Evolutionary conservation across 805 yeast species (phyloP), one percentile per base, ranked within the genome.

Genomic region (Candida andamanensis): DNA sequence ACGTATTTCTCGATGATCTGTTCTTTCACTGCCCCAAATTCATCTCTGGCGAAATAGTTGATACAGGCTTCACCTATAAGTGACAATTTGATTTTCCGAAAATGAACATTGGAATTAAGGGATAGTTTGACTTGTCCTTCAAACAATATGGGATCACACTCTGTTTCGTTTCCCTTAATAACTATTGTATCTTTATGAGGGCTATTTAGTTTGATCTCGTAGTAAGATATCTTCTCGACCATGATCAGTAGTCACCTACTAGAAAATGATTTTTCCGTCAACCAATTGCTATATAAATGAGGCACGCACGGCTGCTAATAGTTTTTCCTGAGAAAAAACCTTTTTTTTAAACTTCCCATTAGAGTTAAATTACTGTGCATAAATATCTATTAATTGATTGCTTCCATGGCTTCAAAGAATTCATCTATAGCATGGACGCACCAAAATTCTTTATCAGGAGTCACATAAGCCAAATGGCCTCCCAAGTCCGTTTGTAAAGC

Each of bases 391-490:
- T 4, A 26, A 14, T 4, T 20, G 15, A 14, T 17, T 27, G 9
- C 24, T 18, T 34, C 36, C 30, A 36, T 32, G 13, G 38, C 36
- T 27, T 40, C 50, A 27, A 62, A 51, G 37, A 54, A 62, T 28
- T 62, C 58, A 32, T 58, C 59, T n/a, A 52, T 58, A 10, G 59
- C 58, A 33, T 51, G 53, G 6, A 58, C 64, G 34, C 63, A 42
- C 95, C 95, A 85, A 45, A 86, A 72, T 25, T 65, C 63, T 16
- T 82, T 81, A 16, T 67, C 59, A 29, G 64, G 56, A 41, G 70
- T 65, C 39, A 76, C 85, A 80, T 81, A 85, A n/a, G 85, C 92
- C 33, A 85, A 67, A 55, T 85, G 95, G 1, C 95, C 94, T 5
- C 95, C 95, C 32, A 72, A 63, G 25, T 71, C 66, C 5, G 89